A percentile compares a stretch with the other conserved stretches of the same genome.
Evolutionary conservation across 768 basidiomycete genomes (phyloP).

Genomic region (Hygrophoropsis aurantiaca): DNA sequence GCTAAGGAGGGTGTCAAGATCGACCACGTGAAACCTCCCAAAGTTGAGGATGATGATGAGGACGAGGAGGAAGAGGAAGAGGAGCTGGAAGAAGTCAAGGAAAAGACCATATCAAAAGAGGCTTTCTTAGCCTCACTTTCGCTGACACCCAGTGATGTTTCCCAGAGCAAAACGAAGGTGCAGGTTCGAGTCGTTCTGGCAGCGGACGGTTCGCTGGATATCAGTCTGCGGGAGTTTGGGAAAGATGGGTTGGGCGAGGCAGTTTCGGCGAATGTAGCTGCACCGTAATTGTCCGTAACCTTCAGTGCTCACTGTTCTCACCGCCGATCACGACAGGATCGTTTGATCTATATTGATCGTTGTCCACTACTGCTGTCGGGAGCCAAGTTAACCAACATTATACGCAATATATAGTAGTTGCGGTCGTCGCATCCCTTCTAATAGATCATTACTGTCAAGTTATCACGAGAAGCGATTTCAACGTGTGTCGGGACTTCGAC

Average conservation of each 20-base stretch:
- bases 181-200: constrained; percentile 42
- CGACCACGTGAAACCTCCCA: constrained; percentile 53
- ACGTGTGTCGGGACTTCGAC: too few species aligned
- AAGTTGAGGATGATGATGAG: constrained; percentile 44
- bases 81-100: constrained; percentile 65
- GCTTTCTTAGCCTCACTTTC: constrained; percentile 39
- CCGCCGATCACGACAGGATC: too few species aligned
- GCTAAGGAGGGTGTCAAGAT: constrained; percentile 65
- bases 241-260: constrained; percentile 33
- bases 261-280: constrained; percentile 25
- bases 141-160: constrained; percentile 35
- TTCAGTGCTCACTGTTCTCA: too few species aligned
- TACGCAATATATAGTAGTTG: too few species aligned
- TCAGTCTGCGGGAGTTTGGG: constrained; percentile 39
- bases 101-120: constrained; percentile 58
- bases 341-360: too few species aligned
- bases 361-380: too few species aligned
- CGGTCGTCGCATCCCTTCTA: too few species aligned
- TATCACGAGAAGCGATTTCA: too few species aligned
- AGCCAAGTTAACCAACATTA: too few species aligned
- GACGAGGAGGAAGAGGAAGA: constrained; percentile 55
- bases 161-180: constrained; percentile 51
- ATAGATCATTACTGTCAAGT: too few species aligned
- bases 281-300: constrained; percentile 16
- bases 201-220: constrained; percentile 32